Evolutionary conservation across 2,329 filamentous ascomycete species (phyloP).

Genomic region (Talaromyces atroroseus): DNA sequence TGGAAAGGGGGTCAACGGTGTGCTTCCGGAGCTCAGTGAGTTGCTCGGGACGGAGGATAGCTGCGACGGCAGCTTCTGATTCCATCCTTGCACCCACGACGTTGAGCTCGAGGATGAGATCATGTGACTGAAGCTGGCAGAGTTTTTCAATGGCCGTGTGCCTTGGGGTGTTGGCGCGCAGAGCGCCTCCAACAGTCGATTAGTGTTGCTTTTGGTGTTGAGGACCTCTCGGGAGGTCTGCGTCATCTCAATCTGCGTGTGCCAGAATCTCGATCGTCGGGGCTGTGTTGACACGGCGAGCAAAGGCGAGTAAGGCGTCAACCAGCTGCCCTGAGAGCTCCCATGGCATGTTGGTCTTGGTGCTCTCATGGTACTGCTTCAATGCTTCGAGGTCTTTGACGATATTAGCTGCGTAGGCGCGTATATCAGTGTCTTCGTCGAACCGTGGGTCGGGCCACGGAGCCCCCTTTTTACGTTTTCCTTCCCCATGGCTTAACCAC

Average conservation of each 20-base stretch:
- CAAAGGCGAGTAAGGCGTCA: background rate
- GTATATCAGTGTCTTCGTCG: background rate
- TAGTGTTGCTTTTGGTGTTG: conserved; percentile 1
- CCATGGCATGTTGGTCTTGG: background rate
- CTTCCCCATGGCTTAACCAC: too few species aligned
- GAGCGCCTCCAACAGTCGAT: background rate
- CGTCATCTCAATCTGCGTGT: conserved; percentile 1
- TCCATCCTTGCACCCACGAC: background rate
- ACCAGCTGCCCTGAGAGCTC: background rate
- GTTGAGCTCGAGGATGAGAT: background rate
- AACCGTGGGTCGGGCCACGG: background rate
- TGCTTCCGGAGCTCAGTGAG: background rate
- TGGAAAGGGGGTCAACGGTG: background rate
- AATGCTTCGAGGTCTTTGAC: conserved; percentile 4
- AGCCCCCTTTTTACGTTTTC: background rate
- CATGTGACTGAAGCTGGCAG: background rate
- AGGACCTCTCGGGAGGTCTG: background rate
- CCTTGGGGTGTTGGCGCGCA: background rate
- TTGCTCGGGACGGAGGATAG: background rate
- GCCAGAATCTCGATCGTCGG: background rate
- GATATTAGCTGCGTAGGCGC: background rate
- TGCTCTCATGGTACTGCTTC: background rate
- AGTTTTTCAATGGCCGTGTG: background rate
- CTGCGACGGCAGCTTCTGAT: background rate
- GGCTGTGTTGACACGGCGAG: background rate